phyloP scores from a whole-genome alignment of 177 flowering plant genomes.

The Vitis hybrid region DNA sequence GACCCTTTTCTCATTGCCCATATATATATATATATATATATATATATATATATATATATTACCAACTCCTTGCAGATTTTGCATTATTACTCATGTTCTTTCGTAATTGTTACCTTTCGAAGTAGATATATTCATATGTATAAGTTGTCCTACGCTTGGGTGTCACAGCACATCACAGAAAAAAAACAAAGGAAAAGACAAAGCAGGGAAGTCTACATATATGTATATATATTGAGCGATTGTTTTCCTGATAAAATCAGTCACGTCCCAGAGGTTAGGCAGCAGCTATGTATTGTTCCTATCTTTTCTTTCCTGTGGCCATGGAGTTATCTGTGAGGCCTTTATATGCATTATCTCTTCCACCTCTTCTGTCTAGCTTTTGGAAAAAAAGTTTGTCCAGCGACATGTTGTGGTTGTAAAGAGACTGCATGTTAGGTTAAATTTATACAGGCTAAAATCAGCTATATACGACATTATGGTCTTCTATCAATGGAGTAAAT shows the following conservation, averaged over 20 bases:
- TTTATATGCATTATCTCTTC: not conserved
- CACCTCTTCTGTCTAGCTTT: not conserved
- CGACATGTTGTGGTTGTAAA: too few relatives aligned
- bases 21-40: too few relatives aligned
- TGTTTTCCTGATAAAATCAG: slow-evolving; percentile 1
- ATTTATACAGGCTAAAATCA: not conserved
- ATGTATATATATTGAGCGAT: not conserved
- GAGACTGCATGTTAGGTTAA: not conserved
- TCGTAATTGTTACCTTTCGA: too few relatives aligned
- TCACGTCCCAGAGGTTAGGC: not conserved
- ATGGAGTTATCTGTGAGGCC: not conserved
- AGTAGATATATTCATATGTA: not conserved
- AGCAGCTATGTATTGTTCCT: not conserved
- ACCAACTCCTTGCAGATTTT: too few relatives aligned
- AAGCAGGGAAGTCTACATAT: slow-evolving; percentile 1
- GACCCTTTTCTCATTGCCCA: too few relatives aligned
- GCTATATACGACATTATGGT: too few relatives aligned
- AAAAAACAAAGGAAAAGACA: slow-evolving; percentile 13
- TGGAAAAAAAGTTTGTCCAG: too few relatives aligned
- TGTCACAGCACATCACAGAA: not conserved
- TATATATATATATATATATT: too few relatives aligned
- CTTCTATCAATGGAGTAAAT: too few relatives aligned
- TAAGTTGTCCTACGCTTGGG: not conserved
- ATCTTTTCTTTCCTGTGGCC: not conserved
- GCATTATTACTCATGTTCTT: too few relatives aligned